Evolutionary conservation across 345 rosid species (phyloP).

Genomic region (Trapa incisa): DNA sequence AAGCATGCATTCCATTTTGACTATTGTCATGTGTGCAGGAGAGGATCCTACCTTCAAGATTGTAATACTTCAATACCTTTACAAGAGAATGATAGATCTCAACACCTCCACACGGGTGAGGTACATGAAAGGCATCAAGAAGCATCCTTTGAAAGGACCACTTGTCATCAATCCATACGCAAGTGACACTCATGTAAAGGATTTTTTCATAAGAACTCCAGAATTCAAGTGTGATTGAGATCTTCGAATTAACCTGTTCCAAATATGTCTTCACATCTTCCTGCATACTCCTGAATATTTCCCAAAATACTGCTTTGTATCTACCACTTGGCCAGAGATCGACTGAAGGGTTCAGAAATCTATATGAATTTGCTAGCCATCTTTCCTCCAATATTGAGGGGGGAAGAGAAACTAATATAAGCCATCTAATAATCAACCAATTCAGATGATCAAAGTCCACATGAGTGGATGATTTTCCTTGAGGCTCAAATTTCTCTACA

Average conservation of each 20-base stretch:
- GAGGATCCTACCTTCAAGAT: constrained; percentile 55
- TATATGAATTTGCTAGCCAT: constrained; percentile 75
- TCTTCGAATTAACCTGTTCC: constrained; percentile 66
- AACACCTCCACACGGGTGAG: constrained; percentile 58
- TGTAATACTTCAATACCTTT: constrained; percentile 55
- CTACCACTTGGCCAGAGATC: constrained; percentile 67
- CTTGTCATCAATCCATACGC: constrained; percentile 79
- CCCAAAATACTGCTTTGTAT: constrained; percentile 50
- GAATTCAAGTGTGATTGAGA: constrained; percentile 59
- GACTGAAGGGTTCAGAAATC: constrained; percentile 62
- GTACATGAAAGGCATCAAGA: constrained; percentile 66
- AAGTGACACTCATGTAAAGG: constrained; percentile 68
- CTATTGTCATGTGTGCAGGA: constrained; percentile 92
- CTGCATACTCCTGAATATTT: constrained; percentile 86
- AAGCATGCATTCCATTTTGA: constrained; percentile 64
- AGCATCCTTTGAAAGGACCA: constrained; percentile 64
- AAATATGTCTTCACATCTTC: constrained; percentile 57
- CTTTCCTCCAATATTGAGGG: constrained; percentile 68
- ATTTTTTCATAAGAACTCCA: constrained; percentile 73
- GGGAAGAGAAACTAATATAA: constrained; percentile 63
- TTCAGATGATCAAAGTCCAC: constrained; percentile 85
- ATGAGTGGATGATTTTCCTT: constrained; percentile 29
- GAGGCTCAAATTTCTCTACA: constrained; percentile 43
- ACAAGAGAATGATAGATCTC: constrained; percentile 51
- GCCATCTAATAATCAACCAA: constrained; percentile 90